Base-by-base conservation (phyloP, 2,329 filamentous ascomycete species). In the Amauroascus niger region DNA sequence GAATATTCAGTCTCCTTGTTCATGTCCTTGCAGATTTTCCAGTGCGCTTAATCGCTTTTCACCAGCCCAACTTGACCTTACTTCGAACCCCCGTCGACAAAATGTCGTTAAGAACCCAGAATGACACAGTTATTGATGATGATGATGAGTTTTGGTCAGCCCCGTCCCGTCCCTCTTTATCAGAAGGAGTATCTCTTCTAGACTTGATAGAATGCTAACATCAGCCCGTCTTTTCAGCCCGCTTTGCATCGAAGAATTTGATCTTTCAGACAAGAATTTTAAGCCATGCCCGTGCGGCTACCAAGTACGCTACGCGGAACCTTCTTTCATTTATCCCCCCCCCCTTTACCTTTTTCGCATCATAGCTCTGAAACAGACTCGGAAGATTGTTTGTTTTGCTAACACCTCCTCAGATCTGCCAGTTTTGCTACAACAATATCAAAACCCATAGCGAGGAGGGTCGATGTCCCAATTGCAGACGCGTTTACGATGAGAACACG, bases 341-440 rank as follows among this genome's bases (percentile, higher is more conserved):
- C 3, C 28, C 22, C 24, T 52, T 44, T 40, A 11, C 28, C 11
- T 18, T 44, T 26, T 18, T 14, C 6, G 13, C 18, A 30, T 11
- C 49, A 24, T 30, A 45, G 8, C 24, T n/a, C n/a, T n/a, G 18
- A 28, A 5, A 46, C 49, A 59, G 14, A 18, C 9, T 46, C 59
- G 20, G 13, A 40, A 24, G 28, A 35, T 40, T 14, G 32, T 32
- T 51, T 33, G 30, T 16, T 18, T 14, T 35, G 14, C 41, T 52
- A 39, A 52, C 30, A 30, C 4, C 30, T n/a, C 14, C 14, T 39
- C 64, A 96, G 90, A 91, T 98, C 69, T 98, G 93, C 72, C 94
- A 98, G 76, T 98, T 98, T 73, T 98, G 93, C 74, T 98, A 91
- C 76, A 96, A 98, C 74, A 98, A 97, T 69, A 94, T 98, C 69